Evolutionary conservation across 768 basidiomycete genomes (phyloP).

Genomic region (Asterophora parasitica): DNA sequence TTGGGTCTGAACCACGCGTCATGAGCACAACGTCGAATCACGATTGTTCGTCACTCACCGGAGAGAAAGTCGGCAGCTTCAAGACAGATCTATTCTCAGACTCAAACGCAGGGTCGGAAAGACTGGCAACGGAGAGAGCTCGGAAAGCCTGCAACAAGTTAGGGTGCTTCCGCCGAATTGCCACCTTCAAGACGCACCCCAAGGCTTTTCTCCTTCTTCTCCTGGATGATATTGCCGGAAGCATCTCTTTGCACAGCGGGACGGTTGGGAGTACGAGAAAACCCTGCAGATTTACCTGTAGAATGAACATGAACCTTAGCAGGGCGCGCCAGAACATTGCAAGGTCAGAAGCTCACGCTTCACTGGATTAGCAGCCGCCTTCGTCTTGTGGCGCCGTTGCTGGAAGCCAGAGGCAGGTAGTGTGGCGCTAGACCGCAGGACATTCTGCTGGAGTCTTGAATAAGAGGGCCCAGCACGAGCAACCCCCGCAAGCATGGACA

Average conservation of each 20-base stretch:
- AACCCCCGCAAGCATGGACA: constrained; percentile 5
- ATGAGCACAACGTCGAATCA: constrained; percentile 15
- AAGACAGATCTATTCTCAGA: constrained; percentile 30
- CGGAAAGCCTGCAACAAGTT: constrained; percentile 34
- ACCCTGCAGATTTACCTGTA: constrained; percentile 5
- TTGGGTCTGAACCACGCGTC: constrained; percentile 15
- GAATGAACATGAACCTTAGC: not conserved
- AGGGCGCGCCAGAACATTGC: not conserved
- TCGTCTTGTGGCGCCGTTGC: constrained; percentile 4
- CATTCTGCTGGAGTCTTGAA: constrained; percentile 1
- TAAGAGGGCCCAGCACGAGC: constrained; percentile 11
- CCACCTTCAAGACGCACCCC: constrained; percentile 22
- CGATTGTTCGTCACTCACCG: constrained; percentile 27
- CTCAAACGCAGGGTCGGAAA: constrained; percentile 39
- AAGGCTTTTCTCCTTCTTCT: constrained; percentile 22
- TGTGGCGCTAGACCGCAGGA: constrained; percentile 1
- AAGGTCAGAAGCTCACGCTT: not conserved
- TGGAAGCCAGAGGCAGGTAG: not conserved
- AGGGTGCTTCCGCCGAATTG: not conserved
- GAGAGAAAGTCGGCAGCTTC: constrained; percentile 36
- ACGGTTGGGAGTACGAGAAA: not conserved
- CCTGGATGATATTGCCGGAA: constrained; percentile 10
- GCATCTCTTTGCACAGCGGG: constrained; percentile 8
- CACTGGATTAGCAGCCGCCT: not conserved
- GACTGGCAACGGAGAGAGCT: constrained; percentile 32